These are phyloP conservation scores for Aspergillus neoniger DNA, from an alignment of 2,329 filamentous ascomycete species.

Conservation along the genomic window DNA sequence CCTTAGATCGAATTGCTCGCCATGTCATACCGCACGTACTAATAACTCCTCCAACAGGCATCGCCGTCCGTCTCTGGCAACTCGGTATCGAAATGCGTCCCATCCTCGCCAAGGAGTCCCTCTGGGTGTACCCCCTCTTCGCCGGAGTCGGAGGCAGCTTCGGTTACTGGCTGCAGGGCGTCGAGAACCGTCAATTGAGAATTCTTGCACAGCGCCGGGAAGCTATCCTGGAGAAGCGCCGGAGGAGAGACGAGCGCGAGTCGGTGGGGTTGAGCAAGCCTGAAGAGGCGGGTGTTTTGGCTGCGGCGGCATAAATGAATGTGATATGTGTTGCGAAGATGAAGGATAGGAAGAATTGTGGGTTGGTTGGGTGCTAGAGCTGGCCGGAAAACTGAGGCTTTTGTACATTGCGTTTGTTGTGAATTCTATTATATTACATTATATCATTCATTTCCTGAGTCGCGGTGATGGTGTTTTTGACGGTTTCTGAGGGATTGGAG, in stretches of 20 bases:
- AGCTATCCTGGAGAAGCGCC: slow-evolving; percentile 83
- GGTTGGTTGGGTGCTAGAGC: neutral
- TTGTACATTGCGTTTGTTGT: neutral
- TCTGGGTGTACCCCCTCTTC: slow-evolving; percentile 92
- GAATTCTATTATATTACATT: too few relatives aligned
- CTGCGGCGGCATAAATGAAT: slow-evolving; percentile 37
- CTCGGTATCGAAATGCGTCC: slow-evolving; percentile 98
- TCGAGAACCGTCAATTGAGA: slow-evolving; percentile 78
- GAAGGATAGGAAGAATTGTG: too few relatives aligned
- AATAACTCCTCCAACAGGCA: slow-evolving; percentile 57
- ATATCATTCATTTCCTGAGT: too few relatives aligned
- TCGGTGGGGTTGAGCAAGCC: slow-evolving; percentile 40
- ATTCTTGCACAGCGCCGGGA: slow-evolving; percentile 78
- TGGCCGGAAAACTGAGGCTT: neutral
- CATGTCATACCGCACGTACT: neutral
- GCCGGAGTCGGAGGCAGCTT: slow-evolving; percentile 83
- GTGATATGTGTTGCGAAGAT: neutral
- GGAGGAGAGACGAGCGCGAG: slow-evolving; percentile 64
- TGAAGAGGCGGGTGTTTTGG: slow-evolving; percentile 39
- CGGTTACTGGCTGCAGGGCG: slow-evolving; percentile 93
- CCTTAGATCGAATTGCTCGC: too few relatives aligned
- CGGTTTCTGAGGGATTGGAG: too few relatives aligned
- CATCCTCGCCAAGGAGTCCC: slow-evolving; percentile 78
- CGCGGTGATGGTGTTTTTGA: too few relatives aligned
- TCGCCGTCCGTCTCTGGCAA: slow-evolving; percentile 92